Conservation (phyloP, 345 rosid genomes). For the Salix brachista region DNA sequence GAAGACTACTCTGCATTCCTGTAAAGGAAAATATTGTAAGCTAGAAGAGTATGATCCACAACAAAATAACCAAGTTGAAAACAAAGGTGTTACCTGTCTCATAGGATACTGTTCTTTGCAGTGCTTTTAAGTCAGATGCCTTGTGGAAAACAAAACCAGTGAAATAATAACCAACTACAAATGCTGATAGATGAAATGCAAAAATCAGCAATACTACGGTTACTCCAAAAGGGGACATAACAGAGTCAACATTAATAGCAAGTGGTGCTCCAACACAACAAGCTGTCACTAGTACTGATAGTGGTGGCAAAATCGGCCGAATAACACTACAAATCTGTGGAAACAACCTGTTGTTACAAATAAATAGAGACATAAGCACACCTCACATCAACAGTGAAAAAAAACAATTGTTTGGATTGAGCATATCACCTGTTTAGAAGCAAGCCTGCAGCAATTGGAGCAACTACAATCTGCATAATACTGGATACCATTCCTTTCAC, state of each 20-base stretch:
- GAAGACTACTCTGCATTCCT: conserved; percentile 99
- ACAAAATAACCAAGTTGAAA: neutral
- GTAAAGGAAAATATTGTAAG: conserved; percentile 11
- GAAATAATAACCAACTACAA: conserved; percentile 61
- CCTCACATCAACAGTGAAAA: neutral
- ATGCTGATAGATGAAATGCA: conserved; percentile 70
- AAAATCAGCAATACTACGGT: conserved; percentile 44
- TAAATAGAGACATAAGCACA: neutral
- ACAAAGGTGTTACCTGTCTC: conserved; percentile 59
- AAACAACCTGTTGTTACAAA: conserved; percentile 51
- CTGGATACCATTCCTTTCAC: conserved; percentile 89
- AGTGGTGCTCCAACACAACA: conserved; percentile 91
- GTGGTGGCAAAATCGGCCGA: conserved; percentile 62
- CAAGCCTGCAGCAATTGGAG: conserved; percentile 79
- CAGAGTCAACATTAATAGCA: conserved; percentile 68
- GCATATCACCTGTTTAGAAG: conserved; percentile 65
- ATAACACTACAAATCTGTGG: conserved; percentile 61
- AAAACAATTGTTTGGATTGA: neutral
- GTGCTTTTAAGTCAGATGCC: conserved; percentile 52
- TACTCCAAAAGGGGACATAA: conserved; percentile 71
- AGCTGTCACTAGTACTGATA: conserved; percentile 80
- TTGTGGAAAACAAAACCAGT: conserved; percentile 54
- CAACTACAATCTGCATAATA: conserved; percentile 78
- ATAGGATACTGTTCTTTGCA: conserved; percentile 81
- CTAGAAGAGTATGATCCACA: neutral